Percentiles rank a stretch among this genome's conserved stretches.
Evolutionary conservation across 2,329 filamentous ascomycete genomes (phyloP).

Genomic region (Podosphaera fusca): DNA sequence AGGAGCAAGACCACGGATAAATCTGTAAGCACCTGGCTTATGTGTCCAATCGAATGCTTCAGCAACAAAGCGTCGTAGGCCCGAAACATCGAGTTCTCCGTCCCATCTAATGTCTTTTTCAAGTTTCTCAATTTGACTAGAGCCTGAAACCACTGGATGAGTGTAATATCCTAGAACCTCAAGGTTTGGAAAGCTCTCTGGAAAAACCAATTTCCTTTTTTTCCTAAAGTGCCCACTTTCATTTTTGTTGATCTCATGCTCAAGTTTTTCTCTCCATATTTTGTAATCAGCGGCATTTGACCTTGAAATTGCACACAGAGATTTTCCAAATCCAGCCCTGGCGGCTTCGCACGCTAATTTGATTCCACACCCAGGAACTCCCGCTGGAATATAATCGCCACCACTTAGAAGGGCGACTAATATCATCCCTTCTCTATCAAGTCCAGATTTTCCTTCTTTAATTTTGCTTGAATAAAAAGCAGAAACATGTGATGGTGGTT

Average conservation of each 20-base stretch:
- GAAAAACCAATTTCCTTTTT: conserved; percentile 54
- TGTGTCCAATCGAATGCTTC: conserved; percentile 76
- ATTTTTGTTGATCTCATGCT: conserved; percentile 62
- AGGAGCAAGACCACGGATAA: conserved; percentile 59
- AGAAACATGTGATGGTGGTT: conserved; percentile 63
- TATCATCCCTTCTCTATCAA: conserved; percentile 78
- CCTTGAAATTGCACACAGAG: conserved; percentile 41
- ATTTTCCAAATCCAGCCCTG: conserved; percentile 60
- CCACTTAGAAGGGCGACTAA: conserved; percentile 86
- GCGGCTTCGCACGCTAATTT: conserved; percentile 82
- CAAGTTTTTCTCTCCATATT: conserved; percentile 49
- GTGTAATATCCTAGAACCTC: conserved; percentile 73
- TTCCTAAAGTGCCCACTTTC: conserved; percentile 58
- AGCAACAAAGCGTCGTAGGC: conserved; percentile 48
- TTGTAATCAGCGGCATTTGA: conserved; percentile 34
- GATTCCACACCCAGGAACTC: conserved; percentile 67
- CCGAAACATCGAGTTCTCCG: conserved; percentile 36
- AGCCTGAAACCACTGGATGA: conserved; percentile 55
- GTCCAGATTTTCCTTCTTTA: conserved; percentile 24
- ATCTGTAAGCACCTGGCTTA: conserved; percentile 57
- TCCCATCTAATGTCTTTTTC: conserved; percentile 34
- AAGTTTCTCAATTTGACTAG: conserved; percentile 30
- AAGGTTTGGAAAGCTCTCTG: conserved; percentile 56
- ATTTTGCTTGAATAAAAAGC: conserved; percentile 46
- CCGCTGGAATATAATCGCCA: conserved; percentile 78